These are phyloP conservation scores for Microbotryum saponariae DNA, from an alignment of 1,284 basidiomycete species.

Conservation along the genomic window DNA sequence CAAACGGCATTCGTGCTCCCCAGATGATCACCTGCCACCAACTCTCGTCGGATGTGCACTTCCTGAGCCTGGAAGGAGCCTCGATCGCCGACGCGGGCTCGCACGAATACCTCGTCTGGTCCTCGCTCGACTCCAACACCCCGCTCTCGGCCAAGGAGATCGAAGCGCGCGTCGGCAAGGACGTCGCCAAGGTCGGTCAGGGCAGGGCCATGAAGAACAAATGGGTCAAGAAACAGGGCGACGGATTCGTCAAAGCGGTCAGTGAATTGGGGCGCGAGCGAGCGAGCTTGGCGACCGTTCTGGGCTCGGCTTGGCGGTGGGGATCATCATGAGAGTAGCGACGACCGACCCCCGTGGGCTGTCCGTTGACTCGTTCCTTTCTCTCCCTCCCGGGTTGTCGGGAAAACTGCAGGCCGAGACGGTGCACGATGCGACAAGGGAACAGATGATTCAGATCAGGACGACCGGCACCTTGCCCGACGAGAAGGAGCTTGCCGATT, in stretches of 20 bases:
- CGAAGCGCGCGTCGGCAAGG: slow-evolving; percentile 58
- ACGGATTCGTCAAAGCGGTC: slow-evolving; percentile 76
- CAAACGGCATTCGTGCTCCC: not conserved
- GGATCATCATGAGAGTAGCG: too few species aligned
- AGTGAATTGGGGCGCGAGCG: slow-evolving; percentile 39
- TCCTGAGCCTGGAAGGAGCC: slow-evolving; percentile 69
- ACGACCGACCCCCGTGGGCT: not conserved
- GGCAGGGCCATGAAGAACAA: slow-evolving; percentile 93
- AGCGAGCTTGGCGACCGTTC: too few species aligned
- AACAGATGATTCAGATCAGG: slow-evolving; percentile 67
- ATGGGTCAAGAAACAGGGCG: slow-evolving; percentile 89
- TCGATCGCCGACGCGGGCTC: slow-evolving; percentile 72
- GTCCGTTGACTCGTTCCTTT: too few species aligned
- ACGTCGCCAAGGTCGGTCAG: slow-evolving; percentile 80
- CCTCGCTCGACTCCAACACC: slow-evolving; percentile 48
- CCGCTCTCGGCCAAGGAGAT: slow-evolving; percentile 29
- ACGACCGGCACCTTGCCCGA: slow-evolving; percentile 57
- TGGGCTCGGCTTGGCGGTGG: slow-evolving; percentile 13
- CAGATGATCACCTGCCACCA: slow-evolving; percentile 81
- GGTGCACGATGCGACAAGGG: slow-evolving; percentile 64
- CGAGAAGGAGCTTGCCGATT: slow-evolving; percentile 72
- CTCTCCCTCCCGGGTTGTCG: too few species aligned
- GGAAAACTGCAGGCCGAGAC: slow-evolving; percentile 44
- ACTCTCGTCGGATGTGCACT: slow-evolving; percentile 65
- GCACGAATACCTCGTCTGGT: slow-evolving; percentile 90